A percentile compares a stretch with the other conserved stretches of the same genome.
phyloP scores from a whole-genome alignment of 1,139 yeast genomes.

The Scheffersomyces titani region DNA sequence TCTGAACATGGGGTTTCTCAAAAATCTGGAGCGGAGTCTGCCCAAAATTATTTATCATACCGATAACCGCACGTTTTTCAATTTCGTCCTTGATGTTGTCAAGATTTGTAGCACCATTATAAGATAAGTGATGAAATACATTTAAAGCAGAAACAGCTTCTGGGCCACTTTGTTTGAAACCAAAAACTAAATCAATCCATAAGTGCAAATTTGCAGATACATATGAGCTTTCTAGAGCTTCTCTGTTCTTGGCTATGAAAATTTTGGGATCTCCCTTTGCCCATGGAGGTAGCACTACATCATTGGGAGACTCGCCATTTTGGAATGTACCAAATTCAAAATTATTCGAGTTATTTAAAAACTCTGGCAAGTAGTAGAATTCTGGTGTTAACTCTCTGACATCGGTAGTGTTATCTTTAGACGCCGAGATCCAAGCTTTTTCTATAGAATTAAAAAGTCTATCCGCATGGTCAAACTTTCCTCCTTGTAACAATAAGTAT shows the following conservation, averaged over 20 bases:
- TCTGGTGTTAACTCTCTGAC: constrained; percentile 86
- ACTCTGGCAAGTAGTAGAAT: constrained; percentile 78
- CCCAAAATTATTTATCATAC: constrained; percentile 86
- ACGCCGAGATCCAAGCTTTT: constrained; percentile 78
- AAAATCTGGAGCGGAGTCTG: constrained; percentile 82
- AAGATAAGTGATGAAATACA: constrained; percentile 80
- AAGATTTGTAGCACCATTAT: constrained; percentile 77
- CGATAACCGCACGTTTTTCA: constrained; percentile 74
- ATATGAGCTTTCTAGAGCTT: constrained; percentile 78
- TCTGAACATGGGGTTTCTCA: constrained; percentile 59
- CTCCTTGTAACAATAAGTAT: constrained; percentile 77
- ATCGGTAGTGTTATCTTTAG: constrained; percentile 78
- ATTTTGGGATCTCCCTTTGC: constrained; percentile 71
- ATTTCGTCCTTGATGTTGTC: constrained; percentile 70
- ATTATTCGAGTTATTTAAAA: constrained; percentile 60
- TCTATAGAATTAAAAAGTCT: constrained; percentile 70
- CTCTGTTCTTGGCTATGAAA: constrained; percentile 72
- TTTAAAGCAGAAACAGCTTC: constrained; percentile 66
- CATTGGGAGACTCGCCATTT: constrained; percentile 54
- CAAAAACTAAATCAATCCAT: constrained; percentile 86
- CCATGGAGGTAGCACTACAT: constrained; percentile 81
- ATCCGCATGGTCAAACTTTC: constrained; percentile 85
- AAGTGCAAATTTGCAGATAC: constrained; percentile 72
- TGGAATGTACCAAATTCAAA: constrained; percentile 72
- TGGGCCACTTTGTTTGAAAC: constrained; percentile 71